Evolutionary conservation across 371 early-diverging fungal genomes (phyloP).

Genomic region (Rhizomucor pusillus): DNA sequence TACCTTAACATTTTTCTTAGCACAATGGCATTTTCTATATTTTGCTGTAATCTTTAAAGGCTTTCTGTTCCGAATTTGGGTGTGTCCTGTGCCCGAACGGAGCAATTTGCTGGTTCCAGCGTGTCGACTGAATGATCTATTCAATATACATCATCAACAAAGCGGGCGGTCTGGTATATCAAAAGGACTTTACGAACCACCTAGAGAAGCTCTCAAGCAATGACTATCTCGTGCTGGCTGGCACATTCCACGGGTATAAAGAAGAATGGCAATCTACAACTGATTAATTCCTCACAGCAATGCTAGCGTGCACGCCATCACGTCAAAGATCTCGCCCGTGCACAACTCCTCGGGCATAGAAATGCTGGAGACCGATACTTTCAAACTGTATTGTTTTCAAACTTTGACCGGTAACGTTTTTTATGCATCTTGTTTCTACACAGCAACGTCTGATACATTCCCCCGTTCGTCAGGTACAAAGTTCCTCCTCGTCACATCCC

Average conservation of each 20-base stretch:
- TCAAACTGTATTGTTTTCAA: constrained; percentile 90
- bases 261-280: neutral
- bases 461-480: constrained; percentile 87
- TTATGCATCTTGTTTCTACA: neutral
- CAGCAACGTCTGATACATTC: too few species aligned
- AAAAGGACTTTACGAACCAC: constrained; percentile 83
- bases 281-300: neutral
- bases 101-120: too few species aligned
- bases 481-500: constrained; percentile 86
- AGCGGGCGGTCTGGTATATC: constrained; percentile 94
- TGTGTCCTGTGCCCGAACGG: too few species aligned
- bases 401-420: constrained; percentile 79
- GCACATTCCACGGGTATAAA: constrained; percentile 91
- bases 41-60: too few species aligned
- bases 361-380: constrained; percentile 86
- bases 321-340: constrained; percentile 89
- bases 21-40: too few species aligned
- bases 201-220: constrained; percentile 85
- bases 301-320: constrained; percentile 92
- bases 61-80: too few species aligned
- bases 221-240: constrained; percentile 95
- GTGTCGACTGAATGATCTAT: constrained; percentile 67
- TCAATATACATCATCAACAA: constrained; percentile 95
- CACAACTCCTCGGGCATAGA: constrained; percentile 83
- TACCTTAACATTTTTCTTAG: too few species aligned